These are phyloP conservation scores for Aureococcus anophagefferens DNA, from an alignment of 108 stramenopile genomes.

Conservation along the genomic window DNA sequence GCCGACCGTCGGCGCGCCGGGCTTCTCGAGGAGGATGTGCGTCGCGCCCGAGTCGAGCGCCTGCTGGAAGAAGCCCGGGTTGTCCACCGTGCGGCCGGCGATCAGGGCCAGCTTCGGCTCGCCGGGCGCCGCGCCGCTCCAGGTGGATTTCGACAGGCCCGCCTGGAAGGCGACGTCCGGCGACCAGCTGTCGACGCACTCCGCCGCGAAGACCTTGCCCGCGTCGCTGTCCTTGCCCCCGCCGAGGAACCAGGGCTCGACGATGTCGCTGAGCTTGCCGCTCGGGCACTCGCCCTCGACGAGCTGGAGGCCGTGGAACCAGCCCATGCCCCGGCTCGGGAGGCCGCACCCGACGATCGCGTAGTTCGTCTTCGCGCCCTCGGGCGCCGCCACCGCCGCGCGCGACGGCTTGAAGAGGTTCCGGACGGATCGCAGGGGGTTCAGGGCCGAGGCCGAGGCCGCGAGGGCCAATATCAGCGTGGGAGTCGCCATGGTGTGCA, in stretches of 20 bases:
- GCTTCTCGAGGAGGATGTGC: slow-evolving; percentile 77
- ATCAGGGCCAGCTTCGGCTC: slow-evolving; percentile 68
- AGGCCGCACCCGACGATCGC: slow-evolving; percentile 74
- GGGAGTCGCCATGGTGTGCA: no score
- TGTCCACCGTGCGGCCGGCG: slow-evolving; percentile 76
- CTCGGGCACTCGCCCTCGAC: slow-evolving; percentile 63
- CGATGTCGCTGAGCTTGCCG: slow-evolving; percentile 28
- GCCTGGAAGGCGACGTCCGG: slow-evolving; percentile 49
- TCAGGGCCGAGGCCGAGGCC: no score
- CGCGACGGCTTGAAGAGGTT: no score
- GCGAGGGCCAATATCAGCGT: no score
- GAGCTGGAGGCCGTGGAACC: slow-evolving; percentile 80
- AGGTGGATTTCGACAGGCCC: not conserved
- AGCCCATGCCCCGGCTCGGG: slow-evolving; percentile 74
- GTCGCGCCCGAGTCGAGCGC: slow-evolving; percentile 56
- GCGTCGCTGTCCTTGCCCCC: slow-evolving; percentile 52
- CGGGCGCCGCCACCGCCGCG: no score
- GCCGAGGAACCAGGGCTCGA: slow-evolving; percentile 63
- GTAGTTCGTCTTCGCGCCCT: slow-evolving; percentile 16
- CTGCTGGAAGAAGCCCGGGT: slow-evolving; percentile 69
- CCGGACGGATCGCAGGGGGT: no score
- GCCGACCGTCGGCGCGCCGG: slow-evolving; percentile 73
- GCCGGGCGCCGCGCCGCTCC: slow-evolving; percentile 32
- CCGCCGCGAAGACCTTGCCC: slow-evolving; percentile 60
- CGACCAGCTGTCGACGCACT: slow-evolving; percentile 40